A percentile compares a stretch with the other conserved stretches of the same genome.
These are phyloP conservation scores for Berkeleyomyces basicola DNA, from an alignment of 2,329 filamentous ascomycete species.

Conservation along the genomic window DNA sequence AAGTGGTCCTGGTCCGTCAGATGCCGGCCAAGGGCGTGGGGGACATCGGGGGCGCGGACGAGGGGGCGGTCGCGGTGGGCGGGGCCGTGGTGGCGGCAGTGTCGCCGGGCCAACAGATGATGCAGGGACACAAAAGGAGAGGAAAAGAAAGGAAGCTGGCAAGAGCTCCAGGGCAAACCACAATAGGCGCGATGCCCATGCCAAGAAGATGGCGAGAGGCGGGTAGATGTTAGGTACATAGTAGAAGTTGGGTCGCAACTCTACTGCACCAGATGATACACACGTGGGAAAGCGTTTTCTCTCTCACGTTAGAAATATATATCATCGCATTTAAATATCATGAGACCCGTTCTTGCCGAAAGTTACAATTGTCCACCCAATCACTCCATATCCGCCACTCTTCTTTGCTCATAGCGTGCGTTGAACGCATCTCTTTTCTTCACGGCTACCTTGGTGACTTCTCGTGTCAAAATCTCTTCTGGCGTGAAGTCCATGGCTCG, in stretches of 20 bases:
- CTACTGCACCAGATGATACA: not conserved
- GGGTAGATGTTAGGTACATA: conserved; percentile 15
- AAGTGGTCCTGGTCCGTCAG: conserved; percentile 22
- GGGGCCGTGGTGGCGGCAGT: conserved; percentile 37
- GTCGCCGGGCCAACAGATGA: conserved; percentile 50
- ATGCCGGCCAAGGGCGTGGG: conserved; percentile 28
- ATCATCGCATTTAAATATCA: not conserved
- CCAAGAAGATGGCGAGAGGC: conserved; percentile 46
- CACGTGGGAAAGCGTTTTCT: too few species aligned
- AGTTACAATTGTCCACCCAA: not conserved
- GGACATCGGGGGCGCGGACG: conserved; percentile 30
- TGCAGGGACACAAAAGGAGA: conserved; percentile 53
- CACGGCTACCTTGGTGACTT: not conserved
- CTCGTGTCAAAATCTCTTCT: not conserved
- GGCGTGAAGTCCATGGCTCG: not conserved
- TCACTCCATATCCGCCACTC: not conserved
- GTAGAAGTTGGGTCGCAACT: not conserved
- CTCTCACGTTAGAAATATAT: too few species aligned
- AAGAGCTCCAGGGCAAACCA: conserved; percentile 76
- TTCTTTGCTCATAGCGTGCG: not conserved
- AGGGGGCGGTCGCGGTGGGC: conserved; percentile 27
- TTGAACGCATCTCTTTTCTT: not conserved
- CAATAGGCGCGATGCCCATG: conserved; percentile 56
- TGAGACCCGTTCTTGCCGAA: not conserved
- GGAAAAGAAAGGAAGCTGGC: conserved; percentile 63